Percentiles rank a stretch among this genome's conserved stretches.
phyloP scores from a whole-genome alignment of 2,329 filamentous ascomycete genomes.

The Sphaerulina vaccinii region DNA sequence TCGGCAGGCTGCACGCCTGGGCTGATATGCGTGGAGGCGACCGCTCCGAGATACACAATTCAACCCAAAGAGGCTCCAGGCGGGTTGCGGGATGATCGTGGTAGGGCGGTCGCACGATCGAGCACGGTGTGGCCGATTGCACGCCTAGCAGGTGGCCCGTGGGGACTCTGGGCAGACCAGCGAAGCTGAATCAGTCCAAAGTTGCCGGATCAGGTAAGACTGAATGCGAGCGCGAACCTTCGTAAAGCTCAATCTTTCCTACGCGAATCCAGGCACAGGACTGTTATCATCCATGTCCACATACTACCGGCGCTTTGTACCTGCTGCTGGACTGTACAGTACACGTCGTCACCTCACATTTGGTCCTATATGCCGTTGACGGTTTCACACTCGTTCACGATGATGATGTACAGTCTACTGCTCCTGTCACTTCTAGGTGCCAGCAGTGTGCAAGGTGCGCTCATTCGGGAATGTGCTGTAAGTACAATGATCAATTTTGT shows the following conservation, averaged over 20 bases:
- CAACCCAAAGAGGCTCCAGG: background rate
- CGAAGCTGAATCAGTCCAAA: background rate
- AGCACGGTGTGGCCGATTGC: background rate
- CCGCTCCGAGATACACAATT: background rate
- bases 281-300: background rate
- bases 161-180: background rate
- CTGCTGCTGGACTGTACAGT: no score
- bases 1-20: background rate
- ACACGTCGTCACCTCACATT: background rate
- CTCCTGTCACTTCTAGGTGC: conserved; percentile 2
- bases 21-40: background rate
- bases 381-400: background rate
- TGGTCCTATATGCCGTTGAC: background rate
- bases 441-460: background rate
- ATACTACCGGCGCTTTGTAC: no score
- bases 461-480: conserved; percentile 7
- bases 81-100: background rate
- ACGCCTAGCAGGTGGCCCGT: background rate
- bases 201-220: background rate
- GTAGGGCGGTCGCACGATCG: background rate
- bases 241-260: background rate
- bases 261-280: background rate
- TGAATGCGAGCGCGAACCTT: background rate
- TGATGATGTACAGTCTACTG: background rate
- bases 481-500: background rate